These are phyloP conservation scores for Phlebiopsis gigantea DNA, from an alignment of 768 basidiomycete genomes.

Conservation along the genomic window DNA sequence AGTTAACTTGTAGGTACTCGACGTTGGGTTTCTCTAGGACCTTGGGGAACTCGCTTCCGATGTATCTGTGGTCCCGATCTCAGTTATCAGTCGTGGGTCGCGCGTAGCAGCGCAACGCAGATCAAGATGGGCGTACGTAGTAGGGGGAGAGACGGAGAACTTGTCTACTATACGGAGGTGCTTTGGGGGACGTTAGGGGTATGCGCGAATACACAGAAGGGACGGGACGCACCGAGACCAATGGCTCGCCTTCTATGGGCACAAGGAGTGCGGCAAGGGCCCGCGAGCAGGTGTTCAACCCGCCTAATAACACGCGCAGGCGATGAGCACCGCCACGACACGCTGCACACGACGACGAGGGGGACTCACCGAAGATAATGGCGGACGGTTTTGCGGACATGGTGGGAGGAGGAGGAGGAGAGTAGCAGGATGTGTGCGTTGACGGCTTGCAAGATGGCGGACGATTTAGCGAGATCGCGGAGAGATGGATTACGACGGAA, in stretches of 20 bases:
- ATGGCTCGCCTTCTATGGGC: constrained; percentile 58
- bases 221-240: constrained; percentile 59
- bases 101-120: constrained; percentile 17
- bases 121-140: constrained; percentile 45
- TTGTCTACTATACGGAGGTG: constrained; percentile 71
- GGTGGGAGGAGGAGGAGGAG: constrained; percentile 6
- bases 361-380: constrained; percentile 67
- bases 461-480: constrained; percentile 23
- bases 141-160: constrained; percentile 67
- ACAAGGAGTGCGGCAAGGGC: constrained; percentile 64
- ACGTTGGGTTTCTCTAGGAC: constrained; percentile 63
- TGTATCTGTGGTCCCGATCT: constrained; percentile 46
- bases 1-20: constrained; percentile 78
- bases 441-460: constrained; percentile 13
- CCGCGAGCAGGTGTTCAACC: constrained; percentile 75
- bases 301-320: constrained; percentile 43
- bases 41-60: constrained; percentile 70
- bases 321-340: constrained; percentile 7
- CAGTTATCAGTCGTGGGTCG: constrained; percentile 5
- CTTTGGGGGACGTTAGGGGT: constrained; percentile 29
- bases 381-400: constrained; percentile 56
- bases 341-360: constrained; percentile 1
- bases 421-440: background rate
- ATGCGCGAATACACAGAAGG: background rate
- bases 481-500: constrained; percentile 15